Conservation (phyloP, 352 stramenopile species). For the Saprolegnia parasitica region DNA sequence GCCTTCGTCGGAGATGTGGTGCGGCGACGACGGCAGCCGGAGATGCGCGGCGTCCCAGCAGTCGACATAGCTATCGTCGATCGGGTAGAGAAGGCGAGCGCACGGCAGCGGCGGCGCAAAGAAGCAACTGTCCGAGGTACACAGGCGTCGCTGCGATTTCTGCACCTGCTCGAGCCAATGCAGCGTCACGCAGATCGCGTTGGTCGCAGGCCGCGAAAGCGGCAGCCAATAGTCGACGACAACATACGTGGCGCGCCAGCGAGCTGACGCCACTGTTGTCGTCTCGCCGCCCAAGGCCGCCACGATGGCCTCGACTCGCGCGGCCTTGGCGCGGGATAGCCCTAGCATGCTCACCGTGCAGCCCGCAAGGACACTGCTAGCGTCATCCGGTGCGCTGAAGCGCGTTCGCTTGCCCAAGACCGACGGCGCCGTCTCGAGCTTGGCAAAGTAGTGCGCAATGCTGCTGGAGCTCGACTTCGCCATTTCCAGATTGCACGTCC, state of each 20-base stretch:
- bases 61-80: slow-evolving; percentile 28
- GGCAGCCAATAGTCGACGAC: slow-evolving; percentile 17
- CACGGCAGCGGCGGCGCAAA: background rate
- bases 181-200: slow-evolving; percentile 9
- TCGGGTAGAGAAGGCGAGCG: background rate
- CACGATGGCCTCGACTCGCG: background rate
- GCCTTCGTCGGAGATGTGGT: slow-evolving; percentile 32
- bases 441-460: background rate
- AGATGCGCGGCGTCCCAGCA: slow-evolving; percentile 22
- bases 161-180: slow-evolving; percentile 23
- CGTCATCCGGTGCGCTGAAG: background rate
- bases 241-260: slow-evolving; percentile 11
- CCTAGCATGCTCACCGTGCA: background rate
- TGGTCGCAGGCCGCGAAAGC: background rate
- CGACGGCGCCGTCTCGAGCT: background rate
- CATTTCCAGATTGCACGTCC: too few relatives aligned
- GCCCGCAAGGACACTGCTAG: background rate
- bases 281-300: background rate
- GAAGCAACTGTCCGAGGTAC: background rate
- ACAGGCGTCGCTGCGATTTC: background rate
- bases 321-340: background rate
- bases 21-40: slow-evolving; percentile 46
- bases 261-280: background rate
- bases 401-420: background rate
- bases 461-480: too few relatives aligned